phyloP scores from a whole-genome alignment of 768 basidiomycete species.

The Mycena indigotica region DNA sequence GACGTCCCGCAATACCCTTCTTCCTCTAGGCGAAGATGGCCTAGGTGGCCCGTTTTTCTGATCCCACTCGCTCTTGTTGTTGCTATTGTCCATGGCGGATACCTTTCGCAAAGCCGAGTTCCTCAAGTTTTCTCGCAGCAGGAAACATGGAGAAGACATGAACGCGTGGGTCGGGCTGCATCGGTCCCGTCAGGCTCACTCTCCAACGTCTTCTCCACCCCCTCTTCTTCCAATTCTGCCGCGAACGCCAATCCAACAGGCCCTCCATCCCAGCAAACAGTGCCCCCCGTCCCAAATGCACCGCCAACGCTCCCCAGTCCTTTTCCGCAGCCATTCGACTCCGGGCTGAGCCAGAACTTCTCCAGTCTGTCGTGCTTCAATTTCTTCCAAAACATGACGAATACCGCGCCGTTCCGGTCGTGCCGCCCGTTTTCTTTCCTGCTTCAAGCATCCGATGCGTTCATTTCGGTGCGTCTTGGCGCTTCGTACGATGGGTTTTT shows the following conservation, averaged over 20 bases:
- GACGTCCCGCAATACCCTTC: constrained; percentile 2
- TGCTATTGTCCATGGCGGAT: constrained; percentile 54
- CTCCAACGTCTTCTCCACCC: constrained; percentile 11
- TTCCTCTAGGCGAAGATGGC: constrained; percentile 39
- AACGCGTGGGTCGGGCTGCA: too few species aligned
- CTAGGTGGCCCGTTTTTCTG: constrained; percentile 54
- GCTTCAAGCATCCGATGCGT: constrained; percentile 52
- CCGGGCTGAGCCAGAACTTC: constrained; percentile 64
- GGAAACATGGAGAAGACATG: too few species aligned
- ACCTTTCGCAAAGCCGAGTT: constrained; percentile 46
- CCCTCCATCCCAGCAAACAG: constrained; percentile 29
- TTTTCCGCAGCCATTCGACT: constrained; percentile 77
- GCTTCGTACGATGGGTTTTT: not conserved
- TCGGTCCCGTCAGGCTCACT: constrained; percentile 40
- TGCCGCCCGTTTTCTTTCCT: constrained; percentile 79
- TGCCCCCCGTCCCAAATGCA: constrained; percentile 53
- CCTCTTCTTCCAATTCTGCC: constrained; percentile 5
- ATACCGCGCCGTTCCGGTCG: constrained; percentile 56
- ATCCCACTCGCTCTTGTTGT: constrained; percentile 59
- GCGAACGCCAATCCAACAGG: constrained; percentile 20
- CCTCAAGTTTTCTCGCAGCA: constrained; percentile 44
- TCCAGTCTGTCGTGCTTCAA: constrained; percentile 62
- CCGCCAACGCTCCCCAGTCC: constrained; percentile 67
- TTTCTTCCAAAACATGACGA: constrained; percentile 80
- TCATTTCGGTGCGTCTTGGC: constrained; percentile 50